Conservation (phyloP, 805 yeast species). For the Maudiozyma turicensis region DNA sequence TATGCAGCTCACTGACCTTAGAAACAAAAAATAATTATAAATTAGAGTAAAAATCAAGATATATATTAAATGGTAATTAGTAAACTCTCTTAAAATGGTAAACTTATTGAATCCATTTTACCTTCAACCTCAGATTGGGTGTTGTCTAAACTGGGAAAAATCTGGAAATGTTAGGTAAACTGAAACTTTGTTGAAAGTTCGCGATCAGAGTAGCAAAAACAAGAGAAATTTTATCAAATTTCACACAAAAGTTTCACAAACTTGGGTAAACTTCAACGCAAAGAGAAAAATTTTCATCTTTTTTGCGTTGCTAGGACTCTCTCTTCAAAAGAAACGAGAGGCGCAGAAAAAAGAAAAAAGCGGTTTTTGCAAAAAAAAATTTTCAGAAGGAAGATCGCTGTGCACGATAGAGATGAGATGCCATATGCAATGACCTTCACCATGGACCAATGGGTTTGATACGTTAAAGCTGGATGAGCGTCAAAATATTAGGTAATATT, state of each 20-base stretch:
- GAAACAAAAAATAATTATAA: not conserved
- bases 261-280: not conserved
- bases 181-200: too few species aligned
- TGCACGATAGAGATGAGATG: not conserved
- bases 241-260: not conserved
- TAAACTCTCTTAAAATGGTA: too few species aligned
- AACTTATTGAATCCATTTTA: too few species aligned
- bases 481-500: too few species aligned
- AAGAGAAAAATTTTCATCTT: not conserved
- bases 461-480: too few species aligned
- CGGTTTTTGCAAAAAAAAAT: not conserved
- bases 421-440: too few species aligned
- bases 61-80: not conserved
- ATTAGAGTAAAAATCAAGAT: not conserved
- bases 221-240: too few species aligned
- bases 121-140: too few species aligned
- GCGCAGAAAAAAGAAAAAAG: not conserved
- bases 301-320: not conserved
- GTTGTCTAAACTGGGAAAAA: too few species aligned
- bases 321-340: not conserved
- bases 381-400: not conserved
- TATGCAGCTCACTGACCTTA: constrained; percentile 6
- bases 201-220: too few species aligned
- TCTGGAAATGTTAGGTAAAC: too few species aligned
- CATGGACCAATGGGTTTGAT: too few species aligned